These are phyloP conservation scores for Panicum miliaceum DNA, from an alignment of 176 grass and related monocot species.

Conservation along the genomic window DNA sequence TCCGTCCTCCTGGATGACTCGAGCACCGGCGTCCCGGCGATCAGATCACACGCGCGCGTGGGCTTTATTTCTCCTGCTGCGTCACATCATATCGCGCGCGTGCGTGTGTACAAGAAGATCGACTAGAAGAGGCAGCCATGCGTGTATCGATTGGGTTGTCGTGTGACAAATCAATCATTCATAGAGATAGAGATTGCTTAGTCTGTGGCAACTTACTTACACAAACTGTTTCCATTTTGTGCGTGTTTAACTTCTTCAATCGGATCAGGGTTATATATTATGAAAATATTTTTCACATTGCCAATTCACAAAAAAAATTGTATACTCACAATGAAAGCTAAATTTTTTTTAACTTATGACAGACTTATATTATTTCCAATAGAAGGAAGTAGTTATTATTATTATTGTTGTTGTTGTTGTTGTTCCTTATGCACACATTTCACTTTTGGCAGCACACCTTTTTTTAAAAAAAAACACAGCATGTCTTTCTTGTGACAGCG, in stretches of 20 bases:
- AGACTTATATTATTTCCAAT: no score
- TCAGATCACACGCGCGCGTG: background rate
- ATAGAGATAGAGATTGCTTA: background rate
- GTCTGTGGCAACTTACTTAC: background rate
- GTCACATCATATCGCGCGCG: conserved; percentile 36
- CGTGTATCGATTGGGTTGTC: background rate
- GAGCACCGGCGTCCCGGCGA: background rate
- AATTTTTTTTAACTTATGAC: no score
- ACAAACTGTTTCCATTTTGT: background rate
- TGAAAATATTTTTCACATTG: no score
- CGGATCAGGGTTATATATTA: no score
- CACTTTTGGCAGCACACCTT: background rate
- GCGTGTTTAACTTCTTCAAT: background rate
- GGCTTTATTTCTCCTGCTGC: conserved; percentile 2
- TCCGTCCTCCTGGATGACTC: background rate
- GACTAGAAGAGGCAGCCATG: background rate
- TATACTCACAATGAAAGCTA: no score
- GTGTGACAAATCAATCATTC: background rate
- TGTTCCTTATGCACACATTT: background rate
- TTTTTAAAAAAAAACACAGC: background rate
- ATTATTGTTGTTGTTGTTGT: no score
- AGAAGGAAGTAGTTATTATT: background rate
- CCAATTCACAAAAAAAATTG: no score
- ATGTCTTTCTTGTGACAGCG: background rate
- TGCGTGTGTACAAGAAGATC: background rate